Base-by-base conservation (phyloP, 2,329 filamentous ascomycete genomes). In the Hymenotorrendiella dingleyae region DNA sequence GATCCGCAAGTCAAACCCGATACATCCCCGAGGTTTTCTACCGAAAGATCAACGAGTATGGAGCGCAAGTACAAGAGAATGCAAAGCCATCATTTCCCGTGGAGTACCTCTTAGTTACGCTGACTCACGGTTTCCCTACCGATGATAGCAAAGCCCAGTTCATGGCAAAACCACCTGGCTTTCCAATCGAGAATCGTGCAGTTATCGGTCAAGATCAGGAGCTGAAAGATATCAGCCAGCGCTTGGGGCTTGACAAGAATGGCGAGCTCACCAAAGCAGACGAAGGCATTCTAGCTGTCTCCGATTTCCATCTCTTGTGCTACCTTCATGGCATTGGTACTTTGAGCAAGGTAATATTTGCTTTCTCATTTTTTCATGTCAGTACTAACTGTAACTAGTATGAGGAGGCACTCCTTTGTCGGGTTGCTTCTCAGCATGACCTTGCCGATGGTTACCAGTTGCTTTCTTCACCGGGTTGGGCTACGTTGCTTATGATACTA, bases 21-120 rank as follows among this genome's bases (percentile, higher is more conserved):
- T 98, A 98, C 61, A 94, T 98, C 17, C 93, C 93, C 1, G 93
- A 98, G 59, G 91, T 98, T 4, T 98, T 97, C 67, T 98, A 94
- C 68, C 81, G 91, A 48, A 82, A 80, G 54, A 88, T 95, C 65
- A 98, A 98, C 64, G 91, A 98, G 63, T 95, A 98, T 61, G 90
- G 90, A 24, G 87, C 85, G 51, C 95, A 91, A 55, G 93, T 97
- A 6, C 93, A 96, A 62, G 88, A 97, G 64, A 97, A 95, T 56
- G 93, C 93, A 19, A 97, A 96, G 62, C 93, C 93, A 0, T 82
- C 86, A 34, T 98, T 98, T 63, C 93, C 93, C 0, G 90, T 96
- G 36, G 93, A 98, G 62, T 98, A 97, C 63, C 76, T 98, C 24
- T 82, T 97, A 43, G 87, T 97, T 48, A 97, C 93, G 7, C 75